These are phyloP conservation scores for Epichloe festucae DNA, from an alignment of 2,329 filamentous ascomycete genomes.

Conservation along the genomic window DNA sequence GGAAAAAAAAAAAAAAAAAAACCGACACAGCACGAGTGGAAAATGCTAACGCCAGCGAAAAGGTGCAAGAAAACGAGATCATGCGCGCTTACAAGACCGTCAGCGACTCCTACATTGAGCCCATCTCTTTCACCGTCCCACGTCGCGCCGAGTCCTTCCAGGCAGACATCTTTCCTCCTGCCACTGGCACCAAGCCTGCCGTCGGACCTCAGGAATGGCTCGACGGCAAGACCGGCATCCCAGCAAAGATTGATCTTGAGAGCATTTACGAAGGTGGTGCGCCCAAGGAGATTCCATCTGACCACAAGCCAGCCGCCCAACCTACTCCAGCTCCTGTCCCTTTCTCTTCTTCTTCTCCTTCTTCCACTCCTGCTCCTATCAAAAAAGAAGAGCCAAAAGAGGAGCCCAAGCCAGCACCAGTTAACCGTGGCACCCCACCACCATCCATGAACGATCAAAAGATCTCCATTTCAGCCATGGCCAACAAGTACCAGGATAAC, in stretches of 20 bases:
- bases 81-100: conserved; percentile 96
- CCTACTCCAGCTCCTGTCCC: conserved; percentile 27
- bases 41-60: conserved; percentile 10
- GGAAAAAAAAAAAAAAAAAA: background rate
- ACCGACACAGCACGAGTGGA: background rate
- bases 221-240: conserved; percentile 67
- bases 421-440: conserved; percentile 30
- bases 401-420: conserved; percentile 35
- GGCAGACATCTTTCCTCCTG: conserved; percentile 90
- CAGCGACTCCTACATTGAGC: conserved; percentile 87
- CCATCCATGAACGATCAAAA: conserved; percentile 75
- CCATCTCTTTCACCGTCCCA: conserved; percentile 93
- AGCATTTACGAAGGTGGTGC: conserved; percentile 78
- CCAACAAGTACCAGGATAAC: conserved; percentile 73
- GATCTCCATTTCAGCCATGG: conserved; percentile 71
- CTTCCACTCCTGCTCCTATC: conserved; percentile 24
- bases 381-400: conserved; percentile 25
- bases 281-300: conserved; percentile 61
- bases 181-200: conserved; percentile 65
- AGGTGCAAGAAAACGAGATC: conserved; percentile 90
- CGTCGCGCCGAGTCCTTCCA: conserved; percentile 90
- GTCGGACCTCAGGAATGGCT: conserved; percentile 77
- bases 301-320: conserved; percentile 46
- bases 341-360: background rate
- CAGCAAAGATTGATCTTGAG: conserved; percentile 87